Evolutionary conservation across 1,284 basidiomycete genomes (phyloP).

Genomic region (Gastroboletus turbinatus): DNA sequence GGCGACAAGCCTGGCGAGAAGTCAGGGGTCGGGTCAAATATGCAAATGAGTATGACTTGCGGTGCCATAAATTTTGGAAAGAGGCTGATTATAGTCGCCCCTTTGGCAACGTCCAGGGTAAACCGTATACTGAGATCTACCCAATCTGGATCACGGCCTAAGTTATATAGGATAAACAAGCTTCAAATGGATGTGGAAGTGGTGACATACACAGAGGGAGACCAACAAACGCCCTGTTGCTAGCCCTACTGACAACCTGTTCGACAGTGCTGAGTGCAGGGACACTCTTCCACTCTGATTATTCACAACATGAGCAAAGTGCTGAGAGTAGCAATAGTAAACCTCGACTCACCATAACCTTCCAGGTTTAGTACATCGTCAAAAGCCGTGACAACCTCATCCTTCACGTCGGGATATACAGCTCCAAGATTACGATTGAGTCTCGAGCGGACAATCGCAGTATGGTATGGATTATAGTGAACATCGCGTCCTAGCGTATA

Average conservation of each 20-base stretch:
- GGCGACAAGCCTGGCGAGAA: slow-evolving; percentile 3
- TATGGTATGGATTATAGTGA: slow-evolving; percentile 31
- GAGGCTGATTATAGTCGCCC: slow-evolving; percentile 29
- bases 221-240: slow-evolving; percentile 42
- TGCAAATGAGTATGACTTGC: slow-evolving; percentile 24
- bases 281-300: slow-evolving; percentile 33
- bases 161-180: background rate
- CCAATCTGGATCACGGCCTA: slow-evolving; percentile 43
- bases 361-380: slow-evolving; percentile 23
- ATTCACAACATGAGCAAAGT: background rate
- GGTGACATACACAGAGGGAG: slow-evolving; percentile 38
- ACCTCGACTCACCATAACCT: slow-evolving; percentile 15
- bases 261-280: slow-evolving; percentile 18
- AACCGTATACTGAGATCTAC: slow-evolving; percentile 35
- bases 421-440: slow-evolving; percentile 34
- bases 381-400: slow-evolving; percentile 36
- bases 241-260: slow-evolving; percentile 34
- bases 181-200: background rate
- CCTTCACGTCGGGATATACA: slow-evolving; percentile 29
- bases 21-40: background rate
- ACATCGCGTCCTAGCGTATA: slow-evolving; percentile 25
- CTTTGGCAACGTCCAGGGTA: slow-evolving; percentile 36
- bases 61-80: slow-evolving; percentile 41
- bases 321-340: background rate
- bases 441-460: slow-evolving; percentile 23